Conservation (phyloP, 306 rosid species). For the Erythrophleum fordii region DNA sequence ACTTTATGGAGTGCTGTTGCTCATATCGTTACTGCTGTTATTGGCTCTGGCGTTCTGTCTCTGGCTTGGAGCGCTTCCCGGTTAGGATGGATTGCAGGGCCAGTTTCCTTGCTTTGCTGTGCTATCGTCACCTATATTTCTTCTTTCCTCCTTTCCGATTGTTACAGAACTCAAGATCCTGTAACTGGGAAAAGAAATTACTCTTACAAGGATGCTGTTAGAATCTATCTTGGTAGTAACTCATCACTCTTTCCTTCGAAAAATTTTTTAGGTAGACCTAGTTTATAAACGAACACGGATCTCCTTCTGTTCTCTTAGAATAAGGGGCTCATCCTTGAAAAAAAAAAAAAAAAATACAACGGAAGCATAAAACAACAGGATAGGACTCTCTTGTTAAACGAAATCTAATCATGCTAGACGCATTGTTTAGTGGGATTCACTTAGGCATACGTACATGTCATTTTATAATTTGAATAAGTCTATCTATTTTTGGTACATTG, state of each 20-base stretch:
- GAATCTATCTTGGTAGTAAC: conserved; percentile 54
- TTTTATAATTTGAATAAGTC: not conserved
- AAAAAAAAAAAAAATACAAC: no score
- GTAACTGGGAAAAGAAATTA: conserved; percentile 60
- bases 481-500: not conserved
- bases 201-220: conserved; percentile 62
- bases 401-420: not conserved
- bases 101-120: conserved; percentile 43
- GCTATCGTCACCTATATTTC: conserved; percentile 51
- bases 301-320: no score
- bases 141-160: conserved; percentile 57
- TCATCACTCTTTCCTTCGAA: not conserved
- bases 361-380: not conserved
- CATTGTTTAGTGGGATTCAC: not conserved
- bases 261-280: no score
- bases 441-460: not conserved
- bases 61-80: conserved; percentile 55
- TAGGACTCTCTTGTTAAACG: not conserved
- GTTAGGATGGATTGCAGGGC: conserved; percentile 48
- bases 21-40: conserved; percentile 65
- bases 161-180: conserved; percentile 65
- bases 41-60: conserved; percentile 68
- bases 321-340: no score
- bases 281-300: no score
- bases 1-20: conserved; percentile 52